Percentiles rank a stretch among this genome's conserved stretches.
Conservation (phyloP, 495 filamentous ascomycete species). For the Penicillium turbatum region DNA sequence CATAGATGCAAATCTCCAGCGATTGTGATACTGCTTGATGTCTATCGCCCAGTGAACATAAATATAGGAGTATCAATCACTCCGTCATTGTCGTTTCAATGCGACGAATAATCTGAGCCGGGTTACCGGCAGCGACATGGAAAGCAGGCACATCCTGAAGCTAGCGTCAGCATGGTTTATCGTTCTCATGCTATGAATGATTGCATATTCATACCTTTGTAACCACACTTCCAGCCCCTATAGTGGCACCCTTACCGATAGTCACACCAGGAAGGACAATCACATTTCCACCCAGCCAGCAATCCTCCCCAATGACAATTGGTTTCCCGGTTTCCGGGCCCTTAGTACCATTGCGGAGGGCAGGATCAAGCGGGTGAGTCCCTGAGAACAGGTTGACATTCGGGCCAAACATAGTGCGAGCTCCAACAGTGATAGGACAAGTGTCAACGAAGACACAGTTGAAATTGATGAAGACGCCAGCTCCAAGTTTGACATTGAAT, state of each 20-base stretch:
- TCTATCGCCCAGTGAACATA: not conserved
- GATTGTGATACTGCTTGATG: not conserved
- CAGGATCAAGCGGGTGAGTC: constrained; percentile 73
- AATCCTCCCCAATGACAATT: constrained; percentile 79
- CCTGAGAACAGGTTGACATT: constrained; percentile 68
- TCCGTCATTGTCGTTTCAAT: constrained; percentile 43
- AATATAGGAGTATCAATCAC: not conserved
- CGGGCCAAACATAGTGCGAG: constrained; percentile 74
- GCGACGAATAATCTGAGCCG: constrained; percentile 56
- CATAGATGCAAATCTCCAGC: not conserved
- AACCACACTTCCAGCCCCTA: constrained; percentile 87
- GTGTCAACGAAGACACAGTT: constrained; percentile 75
- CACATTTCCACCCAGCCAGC: constrained; percentile 82
- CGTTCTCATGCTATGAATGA: not conserved
- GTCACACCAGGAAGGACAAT: constrained; percentile 73
- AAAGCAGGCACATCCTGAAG: constrained; percentile 57
- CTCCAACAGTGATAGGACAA: constrained; percentile 69
- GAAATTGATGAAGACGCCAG: constrained; percentile 71
- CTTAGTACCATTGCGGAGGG: constrained; percentile 63
- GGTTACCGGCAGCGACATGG: constrained; percentile 63
- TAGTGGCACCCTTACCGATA: constrained; percentile 68
- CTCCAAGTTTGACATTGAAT: constrained; percentile 62
- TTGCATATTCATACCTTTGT: constrained; percentile 73
- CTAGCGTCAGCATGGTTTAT: constrained; percentile 1
- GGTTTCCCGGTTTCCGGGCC: constrained; percentile 74